Evolutionary conservation across 257 asterid genomes (phyloP).

Genomic region (Solanum corneliomulleri): DNA sequence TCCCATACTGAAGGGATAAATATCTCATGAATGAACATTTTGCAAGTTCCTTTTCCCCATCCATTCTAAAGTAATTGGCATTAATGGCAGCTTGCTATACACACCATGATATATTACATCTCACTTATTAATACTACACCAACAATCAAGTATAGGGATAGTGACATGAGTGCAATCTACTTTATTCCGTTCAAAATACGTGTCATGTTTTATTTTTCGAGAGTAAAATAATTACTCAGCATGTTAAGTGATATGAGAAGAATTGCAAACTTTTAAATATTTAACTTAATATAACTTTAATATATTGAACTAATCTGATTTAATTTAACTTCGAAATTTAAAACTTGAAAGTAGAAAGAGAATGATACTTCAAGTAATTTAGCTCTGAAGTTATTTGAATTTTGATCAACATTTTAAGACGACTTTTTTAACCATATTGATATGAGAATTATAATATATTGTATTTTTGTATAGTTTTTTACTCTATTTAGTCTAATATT

Average conservation of each 20-base stretch:
- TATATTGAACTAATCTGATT: neutral
- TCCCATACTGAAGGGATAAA: neutral
- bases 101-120: neutral
- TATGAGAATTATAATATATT: neutral
- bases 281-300: neutral
- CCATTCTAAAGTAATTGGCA: neutral
- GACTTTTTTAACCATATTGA: neutral
- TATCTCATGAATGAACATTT: neutral
- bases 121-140: neutral
- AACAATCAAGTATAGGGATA: neutral
- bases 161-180: neutral
- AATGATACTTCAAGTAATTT: neutral
- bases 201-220: neutral
- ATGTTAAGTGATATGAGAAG: neutral
- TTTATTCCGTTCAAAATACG: neutral
- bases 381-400: neutral
- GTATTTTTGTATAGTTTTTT: neutral
- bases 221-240: rapidly evolving
- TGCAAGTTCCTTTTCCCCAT: neutral
- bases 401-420: neutral
- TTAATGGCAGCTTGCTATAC: neutral
- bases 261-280: neutral
- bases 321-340: neutral
- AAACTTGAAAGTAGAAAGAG: neutral
- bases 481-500: neutral